These are phyloP conservation scores for Colletotrichum salicis DNA, from an alignment of 2,329 filamentous ascomycete species.

Conservation along the genomic window DNA sequence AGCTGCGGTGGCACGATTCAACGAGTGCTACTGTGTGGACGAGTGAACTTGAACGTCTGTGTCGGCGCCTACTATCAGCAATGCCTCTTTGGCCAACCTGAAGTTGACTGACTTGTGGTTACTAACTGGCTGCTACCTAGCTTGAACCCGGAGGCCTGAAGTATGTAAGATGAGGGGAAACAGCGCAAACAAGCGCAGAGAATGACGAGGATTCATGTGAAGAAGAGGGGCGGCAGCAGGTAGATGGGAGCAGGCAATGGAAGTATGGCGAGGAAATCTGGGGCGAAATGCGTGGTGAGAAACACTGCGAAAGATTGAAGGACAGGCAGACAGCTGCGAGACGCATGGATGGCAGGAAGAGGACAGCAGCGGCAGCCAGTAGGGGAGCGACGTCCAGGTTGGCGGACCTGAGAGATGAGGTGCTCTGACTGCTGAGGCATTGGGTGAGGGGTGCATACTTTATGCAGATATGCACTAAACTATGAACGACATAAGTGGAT, in stretches of 20 bases:
- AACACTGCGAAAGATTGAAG: not conserved
- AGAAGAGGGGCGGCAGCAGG: not conserved
- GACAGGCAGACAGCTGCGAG: not conserved
- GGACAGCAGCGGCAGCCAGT: not conserved
- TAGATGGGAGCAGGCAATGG: not conserved
- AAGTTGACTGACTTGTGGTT: not conserved
- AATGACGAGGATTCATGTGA: slow-evolving; percentile 29
- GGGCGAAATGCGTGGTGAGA: not conserved
- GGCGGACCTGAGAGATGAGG: not conserved
- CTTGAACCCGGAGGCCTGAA: not conserved
- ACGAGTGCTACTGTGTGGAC: not conserved
- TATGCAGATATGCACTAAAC: slow-evolving; percentile 6
- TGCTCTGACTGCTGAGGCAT: too few species aligned
- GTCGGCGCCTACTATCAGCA: not conserved
- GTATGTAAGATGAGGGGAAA: not conserved
- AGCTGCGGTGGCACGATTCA: not conserved
- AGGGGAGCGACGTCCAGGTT: not conserved
- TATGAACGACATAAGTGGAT: slow-evolving; percentile 6
- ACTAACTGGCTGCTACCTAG: not conserved
- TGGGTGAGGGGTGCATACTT: slow-evolving; percentile 1
- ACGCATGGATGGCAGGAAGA: not conserved
- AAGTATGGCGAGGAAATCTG: not conserved
- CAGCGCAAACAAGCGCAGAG: not conserved
- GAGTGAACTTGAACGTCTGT: not conserved
- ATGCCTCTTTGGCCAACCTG: slow-evolving; percentile 15